phyloP scores from a whole-genome alignment of 2,329 filamentous ascomycete genomes.

The Purpureocillium lavendulum region DNA sequence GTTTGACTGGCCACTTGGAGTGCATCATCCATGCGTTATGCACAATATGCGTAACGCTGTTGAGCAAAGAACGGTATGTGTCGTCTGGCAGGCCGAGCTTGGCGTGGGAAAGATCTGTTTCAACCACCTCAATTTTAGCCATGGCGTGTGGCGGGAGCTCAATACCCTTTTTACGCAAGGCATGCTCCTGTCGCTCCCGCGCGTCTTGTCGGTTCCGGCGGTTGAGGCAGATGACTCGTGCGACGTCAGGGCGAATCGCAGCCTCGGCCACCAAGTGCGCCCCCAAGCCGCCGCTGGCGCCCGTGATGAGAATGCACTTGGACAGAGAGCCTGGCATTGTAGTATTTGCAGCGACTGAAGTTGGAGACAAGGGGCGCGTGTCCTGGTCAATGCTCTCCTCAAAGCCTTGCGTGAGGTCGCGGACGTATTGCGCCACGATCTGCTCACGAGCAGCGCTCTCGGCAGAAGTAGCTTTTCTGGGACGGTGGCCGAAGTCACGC shows the following conservation, averaged over 20 bases:
- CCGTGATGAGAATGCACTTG: conserved; percentile 25
- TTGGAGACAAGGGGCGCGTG: no score
- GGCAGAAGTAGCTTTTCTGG: not conserved
- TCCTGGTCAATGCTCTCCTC: not conserved
- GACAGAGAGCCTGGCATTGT: no score
- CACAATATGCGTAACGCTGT: conserved; percentile 36
- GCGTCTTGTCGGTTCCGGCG: conserved; percentile 13
- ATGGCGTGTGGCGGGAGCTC: not conserved
- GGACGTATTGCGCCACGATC: not conserved
- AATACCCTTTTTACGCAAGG: conserved; percentile 3
- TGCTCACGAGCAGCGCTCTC: not conserved
- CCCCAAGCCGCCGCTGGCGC: conserved; percentile 29
- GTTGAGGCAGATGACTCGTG: conserved; percentile 35
- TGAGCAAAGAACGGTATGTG: conserved; percentile 28
- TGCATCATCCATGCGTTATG: conserved; percentile 46
- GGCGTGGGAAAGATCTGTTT: conserved; percentile 16
- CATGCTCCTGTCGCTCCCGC: conserved; percentile 1
- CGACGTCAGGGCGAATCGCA: conserved; percentile 17
- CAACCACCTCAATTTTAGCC: conserved; percentile 3
- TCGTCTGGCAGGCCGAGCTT: conserved; percentile 29
- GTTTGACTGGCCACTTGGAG: conserved; percentile 15
- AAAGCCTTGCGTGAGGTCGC: not conserved
- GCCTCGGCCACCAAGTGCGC: conserved; percentile 22
- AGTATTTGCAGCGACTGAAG: no score
- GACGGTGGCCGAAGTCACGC: no score